Base-by-base conservation (phyloP, 805 yeast genomes). In the Metschnikowia cerradonensis region DNA sequence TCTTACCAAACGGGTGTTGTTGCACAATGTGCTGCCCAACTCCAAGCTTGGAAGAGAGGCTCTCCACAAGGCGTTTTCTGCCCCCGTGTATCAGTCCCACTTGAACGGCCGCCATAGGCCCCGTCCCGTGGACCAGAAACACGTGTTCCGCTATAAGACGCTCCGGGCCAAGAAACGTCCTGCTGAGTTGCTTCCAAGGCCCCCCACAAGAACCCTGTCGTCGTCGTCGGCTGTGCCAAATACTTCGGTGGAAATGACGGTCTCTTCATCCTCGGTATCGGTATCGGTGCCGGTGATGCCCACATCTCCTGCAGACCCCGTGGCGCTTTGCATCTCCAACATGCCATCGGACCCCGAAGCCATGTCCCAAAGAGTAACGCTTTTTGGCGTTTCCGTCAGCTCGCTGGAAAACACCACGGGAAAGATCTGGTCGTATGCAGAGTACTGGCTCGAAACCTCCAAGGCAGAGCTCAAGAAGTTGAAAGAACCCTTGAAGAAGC, bases 401-500 rank as follows among this genome's bases (percentile, higher is more conserved):
- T 34, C 33, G 19, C 40, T 6, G 32, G 46, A 35, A 13, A 44
- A 35, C 22, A 15, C 32, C 13, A n/a, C 47, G 10, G 37, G 45
- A 13, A 26, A 31, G 15, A 35, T 44, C 34, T 23, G 22, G 23
- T 22, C 47, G 4, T 35, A 23, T 44, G 40, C 47, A 15, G 47
- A 35, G 22, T 34, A 44, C 8, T 44, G 47, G 47, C 22, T 44
- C 17, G 47, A 34, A 13, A 15, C 15, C 2, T 44, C 47, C 33
- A 44, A 22, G 19, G 33, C 34, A 22, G 47, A 44, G 31, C 34
- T 44, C 34, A 44, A 44, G 23, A 44, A 44, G 40, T 44, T 44
- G 47, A 44, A 44, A 35, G 47, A 44, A 23, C 47, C 47, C 23
- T 44, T 44, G 34, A 34, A 35, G 11, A 35, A 35, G 33, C 47